Evolutionary conservation across 129 eudicot species (phyloP), one percentile per base, ranked within the genome.

Genomic region (Scalesia atractyloides): DNA sequence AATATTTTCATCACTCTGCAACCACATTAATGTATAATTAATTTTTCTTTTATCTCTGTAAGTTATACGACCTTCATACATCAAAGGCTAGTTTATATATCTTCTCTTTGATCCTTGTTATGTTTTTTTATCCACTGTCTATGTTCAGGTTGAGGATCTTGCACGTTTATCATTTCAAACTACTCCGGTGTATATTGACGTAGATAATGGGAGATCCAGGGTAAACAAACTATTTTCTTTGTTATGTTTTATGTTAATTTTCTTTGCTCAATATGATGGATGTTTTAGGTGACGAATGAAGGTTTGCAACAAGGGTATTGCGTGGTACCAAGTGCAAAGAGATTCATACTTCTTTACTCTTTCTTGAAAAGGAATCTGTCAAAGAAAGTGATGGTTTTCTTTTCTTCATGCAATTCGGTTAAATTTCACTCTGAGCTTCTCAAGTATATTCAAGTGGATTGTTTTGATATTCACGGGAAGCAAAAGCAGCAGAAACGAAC

Each of bases 341-440:
- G 96, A 83, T 83, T 92, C 68, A 17, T 86, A 43, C 87, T 85
- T 81, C 95, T 92, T 17, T 92, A 92, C 79, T 81, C 94, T 36
- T 92, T 92, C 82, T 81, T 92, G 85, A 89, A 87, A 78, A 80
- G 85, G 66, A 83, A 92, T 69, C 51, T 79, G 60, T 75, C 89
- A 18, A 87, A 92, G 84, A 92, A 92, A 87, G 87, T 92, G 66
- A 87, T 92, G 98, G 98, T 92, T 62, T 92, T 92, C 89, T 92
- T 92, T 80, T 92, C 98, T 22, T 86, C 98, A 3, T 87, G 96
- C 68, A 83, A 92, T 73, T 92, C 98, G 15, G 98, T 92, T 12
- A 89, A 87, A 22, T 92, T 76, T 71, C 96, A 92, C 69, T 79
- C 96, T 0, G 98, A 89, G 10, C 91, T 92, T 66, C 86, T 92